These are phyloP conservation scores for Protomyces inouyei DNA, from an alignment of 1,139 yeast species.

Conservation along the genomic window DNA sequence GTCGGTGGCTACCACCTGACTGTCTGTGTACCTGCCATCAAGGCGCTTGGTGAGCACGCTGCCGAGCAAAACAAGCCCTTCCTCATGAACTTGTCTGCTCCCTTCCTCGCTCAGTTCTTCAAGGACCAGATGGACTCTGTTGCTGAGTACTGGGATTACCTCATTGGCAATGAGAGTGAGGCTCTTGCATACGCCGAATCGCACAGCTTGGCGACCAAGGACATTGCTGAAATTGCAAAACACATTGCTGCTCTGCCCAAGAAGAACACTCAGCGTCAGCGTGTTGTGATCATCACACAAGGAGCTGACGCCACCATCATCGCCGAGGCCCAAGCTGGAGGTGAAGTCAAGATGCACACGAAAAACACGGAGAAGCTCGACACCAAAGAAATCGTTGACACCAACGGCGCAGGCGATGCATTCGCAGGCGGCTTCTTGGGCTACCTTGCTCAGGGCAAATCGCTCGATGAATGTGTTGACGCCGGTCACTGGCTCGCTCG, in stretches of 20 bases:
- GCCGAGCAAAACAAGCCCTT: slow-evolving; percentile 71
- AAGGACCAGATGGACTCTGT: slow-evolving; percentile 80
- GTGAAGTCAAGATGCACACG: slow-evolving; percentile 46
- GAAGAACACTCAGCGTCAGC: slow-evolving; percentile 61
- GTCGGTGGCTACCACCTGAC: slow-evolving; percentile 98
- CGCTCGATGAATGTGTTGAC: slow-evolving; percentile 57
- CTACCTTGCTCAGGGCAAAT: slow-evolving; percentile 71
- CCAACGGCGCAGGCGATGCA: slow-evolving; percentile 99
- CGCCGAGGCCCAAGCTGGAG: slow-evolving; percentile 45
- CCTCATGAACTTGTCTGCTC: slow-evolving; percentile 87
- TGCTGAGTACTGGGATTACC: slow-evolving; percentile 81
- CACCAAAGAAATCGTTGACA: slow-evolving; percentile 66
- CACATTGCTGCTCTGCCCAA: slow-evolving; percentile 74
- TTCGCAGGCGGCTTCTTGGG: slow-evolving; percentile 97
- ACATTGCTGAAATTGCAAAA: slow-evolving; percentile 74
- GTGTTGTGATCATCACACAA: slow-evolving; percentile 82
- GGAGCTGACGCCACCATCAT: slow-evolving; percentile 73
- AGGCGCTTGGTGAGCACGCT: slow-evolving; percentile 83
- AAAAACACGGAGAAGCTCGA: slow-evolving; percentile 70
- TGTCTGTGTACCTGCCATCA: slow-evolving; percentile 92
- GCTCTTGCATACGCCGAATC: slow-evolving; percentile 92
- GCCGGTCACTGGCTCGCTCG: slow-evolving; percentile 98
- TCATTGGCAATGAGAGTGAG: slow-evolving; percentile 95
- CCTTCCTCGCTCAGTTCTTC: slow-evolving; percentile 93
- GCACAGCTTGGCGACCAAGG: slow-evolving; percentile 54